Evolutionary conservation across 495 filamentous ascomycete species (phyloP), one percentile per base, ranked within the genome.

Genomic region (Neurospora sp.): DNA sequence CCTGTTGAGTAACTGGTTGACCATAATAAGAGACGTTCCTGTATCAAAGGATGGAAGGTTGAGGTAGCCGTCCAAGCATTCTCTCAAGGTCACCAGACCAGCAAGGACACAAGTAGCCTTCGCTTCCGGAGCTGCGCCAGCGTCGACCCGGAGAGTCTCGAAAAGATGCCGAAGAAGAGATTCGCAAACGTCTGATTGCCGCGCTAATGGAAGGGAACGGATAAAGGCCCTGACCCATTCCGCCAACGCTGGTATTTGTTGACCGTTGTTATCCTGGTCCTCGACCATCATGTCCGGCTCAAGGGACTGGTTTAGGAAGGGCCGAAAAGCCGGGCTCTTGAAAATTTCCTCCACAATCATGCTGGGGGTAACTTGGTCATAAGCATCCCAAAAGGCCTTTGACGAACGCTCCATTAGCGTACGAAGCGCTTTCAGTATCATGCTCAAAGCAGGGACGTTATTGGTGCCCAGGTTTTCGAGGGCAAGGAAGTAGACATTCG

Each of bases 371-470:
- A 94, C 91, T 18, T 90, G 86, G 39, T 91, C 91, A 83, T 93
- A 91, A 1, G 93, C 92, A 74, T 91, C 90, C 94, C 94, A 97
- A 76, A 97, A 96, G 71, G 91, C 90, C 59, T 85, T 86, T 0
- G 92, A 87, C 0, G 92, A 90, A 72, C 91, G 91, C 71, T 89
- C 87, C 59, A 98, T 81, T 16, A 97, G 84, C 10, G 80, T 84
- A 39, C 86, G 85, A 69, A 96, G 88, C 1, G 89, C 88, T 72
- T 89, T 86, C 38, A 96, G 77, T 6, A 94, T 81, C 74, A 89
- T 82, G 12, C 84, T 80, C 69, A 96, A 82, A 12, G 89, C 85
- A 3, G 86, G 83, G 1, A 82, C 81, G 12, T 86, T 88, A 61
- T 88, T 84, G 22, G 90, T 85, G 22, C 82, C 83, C 37, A 97